These are phyloP conservation scores for Penicillium sp. DNA, from an alignment of 2,329 filamentous ascomycete species.

Conservation along the genomic window DNA sequence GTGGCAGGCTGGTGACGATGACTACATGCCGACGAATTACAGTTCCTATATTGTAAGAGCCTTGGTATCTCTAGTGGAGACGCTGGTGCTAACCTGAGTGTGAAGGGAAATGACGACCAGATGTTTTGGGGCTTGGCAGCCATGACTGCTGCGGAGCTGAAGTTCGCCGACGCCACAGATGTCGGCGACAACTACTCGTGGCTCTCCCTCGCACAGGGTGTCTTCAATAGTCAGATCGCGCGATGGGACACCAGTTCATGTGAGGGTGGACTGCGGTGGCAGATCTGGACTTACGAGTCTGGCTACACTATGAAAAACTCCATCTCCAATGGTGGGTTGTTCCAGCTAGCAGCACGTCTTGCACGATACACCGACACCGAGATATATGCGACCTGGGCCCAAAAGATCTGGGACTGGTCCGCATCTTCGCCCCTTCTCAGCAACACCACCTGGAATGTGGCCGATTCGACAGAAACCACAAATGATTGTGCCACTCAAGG, in stretches of 20 bases:
- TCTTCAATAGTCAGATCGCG: slow-evolving; percentile 67
- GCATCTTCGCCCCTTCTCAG: slow-evolving; percentile 58
- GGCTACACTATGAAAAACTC: slow-evolving; percentile 82
- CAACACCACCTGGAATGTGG: slow-evolving; percentile 59
- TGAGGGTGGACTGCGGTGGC: slow-evolving; percentile 73
- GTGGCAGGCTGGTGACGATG: slow-evolving; percentile 33
- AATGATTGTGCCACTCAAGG: slow-evolving; percentile 60
- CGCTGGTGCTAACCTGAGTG: not conserved
- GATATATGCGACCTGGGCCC: slow-evolving; percentile 64
- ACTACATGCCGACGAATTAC: slow-evolving; percentile 39
- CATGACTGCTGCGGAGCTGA: slow-evolving; percentile 65
- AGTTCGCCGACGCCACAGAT: slow-evolving; percentile 53
- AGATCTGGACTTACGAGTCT: slow-evolving; percentile 74
- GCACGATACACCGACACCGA: slow-evolving; percentile 63
- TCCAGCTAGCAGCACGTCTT: slow-evolving; percentile 74
- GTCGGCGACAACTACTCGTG: slow-evolving; percentile 47
- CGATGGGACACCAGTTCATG: slow-evolving; percentile 71
- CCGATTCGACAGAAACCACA: slow-evolving; percentile 60
- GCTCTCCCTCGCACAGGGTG: slow-evolving; percentile 62
- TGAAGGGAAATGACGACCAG: slow-evolving; percentile 66
- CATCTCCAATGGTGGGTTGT: slow-evolving; percentile 76
- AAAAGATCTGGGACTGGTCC: slow-evolving; percentile 63
- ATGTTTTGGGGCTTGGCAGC: slow-evolving; percentile 69
- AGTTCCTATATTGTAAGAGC: slow-evolving; percentile 28
- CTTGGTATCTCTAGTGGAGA: not conserved